phyloP scores from a whole-genome alignment of 2,329 filamentous ascomycete species.

The Leptographium flavum region DNA sequence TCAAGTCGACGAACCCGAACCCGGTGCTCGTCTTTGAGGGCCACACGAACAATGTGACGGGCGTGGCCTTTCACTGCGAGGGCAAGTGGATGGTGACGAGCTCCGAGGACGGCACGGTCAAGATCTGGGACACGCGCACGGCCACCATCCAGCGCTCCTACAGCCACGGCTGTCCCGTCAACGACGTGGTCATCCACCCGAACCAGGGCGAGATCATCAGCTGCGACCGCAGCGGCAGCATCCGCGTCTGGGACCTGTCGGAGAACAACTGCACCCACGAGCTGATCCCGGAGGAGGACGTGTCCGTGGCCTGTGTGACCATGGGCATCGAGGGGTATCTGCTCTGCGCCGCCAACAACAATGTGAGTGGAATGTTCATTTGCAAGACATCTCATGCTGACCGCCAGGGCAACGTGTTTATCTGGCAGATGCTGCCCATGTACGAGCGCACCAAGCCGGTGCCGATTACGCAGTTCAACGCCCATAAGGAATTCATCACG shows the following conservation, averaged over 20 bases:
- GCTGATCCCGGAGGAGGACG: slow-evolving; percentile 89
- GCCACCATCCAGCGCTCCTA: slow-evolving; percentile 88
- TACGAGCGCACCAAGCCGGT: slow-evolving; percentile 72
- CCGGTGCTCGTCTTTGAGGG: slow-evolving; percentile 89
- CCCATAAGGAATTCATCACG: slow-evolving; percentile 86
- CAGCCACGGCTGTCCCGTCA: slow-evolving; percentile 74
- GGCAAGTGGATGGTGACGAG: slow-evolving; percentile 99
- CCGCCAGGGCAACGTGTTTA: slow-evolving; percentile 78
- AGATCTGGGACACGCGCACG: slow-evolving; percentile 88
- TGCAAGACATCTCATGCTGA: not conserved
- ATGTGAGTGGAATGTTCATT: slow-evolving; percentile 36
- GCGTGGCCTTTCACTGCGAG: slow-evolving; percentile 94
- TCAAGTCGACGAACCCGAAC: slow-evolving; percentile 95
- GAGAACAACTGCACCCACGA: slow-evolving; percentile 97
- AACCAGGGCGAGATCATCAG: slow-evolving; percentile 98
- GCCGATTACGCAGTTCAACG: slow-evolving; percentile 77
- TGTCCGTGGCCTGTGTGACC: slow-evolving; percentile 85
- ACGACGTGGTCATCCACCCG: slow-evolving; percentile 98
- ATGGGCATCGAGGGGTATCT: slow-evolving; percentile 89
- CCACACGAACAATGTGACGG: slow-evolving; percentile 90
- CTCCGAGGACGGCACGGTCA: slow-evolving; percentile 90
- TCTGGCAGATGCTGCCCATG: slow-evolving; percentile 84
- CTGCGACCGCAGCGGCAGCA: slow-evolving; percentile 83
- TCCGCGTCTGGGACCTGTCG: slow-evolving; percentile 89
- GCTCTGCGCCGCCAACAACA: slow-evolving; percentile 85